Percentiles rank a stretch among this genome's conserved stretches.
Conservation (phyloP, 257 asterid genomes). For the Voacanga thouarsii region DNA sequence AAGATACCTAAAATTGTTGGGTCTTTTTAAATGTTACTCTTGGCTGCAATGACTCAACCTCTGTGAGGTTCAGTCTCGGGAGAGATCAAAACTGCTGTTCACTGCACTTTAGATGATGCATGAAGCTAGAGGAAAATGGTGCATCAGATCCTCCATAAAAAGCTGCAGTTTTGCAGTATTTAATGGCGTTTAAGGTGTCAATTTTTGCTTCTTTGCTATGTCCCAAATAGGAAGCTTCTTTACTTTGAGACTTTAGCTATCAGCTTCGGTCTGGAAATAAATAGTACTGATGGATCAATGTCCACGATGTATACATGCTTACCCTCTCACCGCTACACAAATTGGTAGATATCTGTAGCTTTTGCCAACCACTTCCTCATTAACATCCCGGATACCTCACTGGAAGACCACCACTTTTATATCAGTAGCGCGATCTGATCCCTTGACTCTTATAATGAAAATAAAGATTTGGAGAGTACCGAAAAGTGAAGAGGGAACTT, state of each 20-base stretch:
- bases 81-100: constrained; percentile 2
- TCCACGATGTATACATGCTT: constrained; percentile 5
- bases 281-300: neutral
- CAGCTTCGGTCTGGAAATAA: constrained; percentile 14
- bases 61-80: constrained; percentile 17
- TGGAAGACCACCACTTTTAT: neutral
- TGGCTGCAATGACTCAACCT: constrained; percentile 12
- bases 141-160: constrained; percentile 1
- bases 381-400: neutral
- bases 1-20: constrained; percentile 18
- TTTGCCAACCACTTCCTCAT: constrained; percentile 10
- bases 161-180: constrained; percentile 8
- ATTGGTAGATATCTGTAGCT: constrained; percentile 9
- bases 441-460: neutral
- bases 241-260: constrained; percentile 13
- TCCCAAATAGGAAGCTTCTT: constrained; percentile 24
- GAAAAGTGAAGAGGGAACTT: neutral
- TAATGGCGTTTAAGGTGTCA: constrained; percentile 10
- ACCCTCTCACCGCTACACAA: constrained; percentile 5
- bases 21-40: constrained; percentile 3
- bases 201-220: constrained; percentile 4
- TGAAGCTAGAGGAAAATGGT: neutral
- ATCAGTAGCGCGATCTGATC: neutral
- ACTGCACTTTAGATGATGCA: constrained; percentile 6
- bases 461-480: neutral